Evolutionary conservation across 805 yeast genomes (phyloP).

Genomic region (Spathaspora sp.): DNA sequence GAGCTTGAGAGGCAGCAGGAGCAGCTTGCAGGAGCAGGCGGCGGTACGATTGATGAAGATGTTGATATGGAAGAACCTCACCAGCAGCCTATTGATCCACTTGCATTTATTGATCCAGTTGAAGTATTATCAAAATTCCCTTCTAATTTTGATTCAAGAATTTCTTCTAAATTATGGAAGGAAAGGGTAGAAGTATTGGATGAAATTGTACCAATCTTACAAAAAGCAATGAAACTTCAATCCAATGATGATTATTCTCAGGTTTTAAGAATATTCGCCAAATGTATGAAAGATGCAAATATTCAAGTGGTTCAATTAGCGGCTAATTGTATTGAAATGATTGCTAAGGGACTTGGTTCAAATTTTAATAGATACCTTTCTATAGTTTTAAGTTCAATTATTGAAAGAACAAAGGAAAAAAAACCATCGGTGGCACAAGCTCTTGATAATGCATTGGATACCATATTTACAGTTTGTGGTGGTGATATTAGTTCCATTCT

Average conservation of each 20-base stretch:
- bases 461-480: conserved; percentile 51
- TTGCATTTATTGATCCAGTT: conserved; percentile 66
- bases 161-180: conserved; percentile 78
- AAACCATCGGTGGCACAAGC: conserved; percentile 75
- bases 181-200: conserved; percentile 85
- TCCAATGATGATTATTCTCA: conserved; percentile 61
- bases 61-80: conserved; percentile 29
- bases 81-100: conserved; percentile 51
- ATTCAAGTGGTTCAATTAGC: conserved; percentile 81
- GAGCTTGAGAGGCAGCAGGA: conserved; percentile 24
- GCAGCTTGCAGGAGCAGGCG: conserved; percentile 7
- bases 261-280: conserved; percentile 60
- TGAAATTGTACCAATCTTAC: conserved; percentile 46
- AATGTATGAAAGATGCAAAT: conserved; percentile 82
- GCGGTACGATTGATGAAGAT: conserved; percentile 17
- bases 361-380: conserved; percentile 53
- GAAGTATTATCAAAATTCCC: conserved; percentile 69
- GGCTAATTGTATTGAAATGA: conserved; percentile 55
- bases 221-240: conserved; percentile 53
- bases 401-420: conserved; percentile 87
- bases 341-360: conserved; percentile 64
- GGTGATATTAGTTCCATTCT: conserved; percentile 45
- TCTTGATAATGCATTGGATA: conserved; percentile 60
- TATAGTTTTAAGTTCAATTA: conserved; percentile 53
- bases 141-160: conserved; percentile 47